A percentile compares a stretch with the other conserved stretches of the same genome.
These are phyloP conservation scores for Hemileia vastatrix DNA, from an alignment of 1,284 basidiomycete genomes.

Conservation along the genomic window DNA sequence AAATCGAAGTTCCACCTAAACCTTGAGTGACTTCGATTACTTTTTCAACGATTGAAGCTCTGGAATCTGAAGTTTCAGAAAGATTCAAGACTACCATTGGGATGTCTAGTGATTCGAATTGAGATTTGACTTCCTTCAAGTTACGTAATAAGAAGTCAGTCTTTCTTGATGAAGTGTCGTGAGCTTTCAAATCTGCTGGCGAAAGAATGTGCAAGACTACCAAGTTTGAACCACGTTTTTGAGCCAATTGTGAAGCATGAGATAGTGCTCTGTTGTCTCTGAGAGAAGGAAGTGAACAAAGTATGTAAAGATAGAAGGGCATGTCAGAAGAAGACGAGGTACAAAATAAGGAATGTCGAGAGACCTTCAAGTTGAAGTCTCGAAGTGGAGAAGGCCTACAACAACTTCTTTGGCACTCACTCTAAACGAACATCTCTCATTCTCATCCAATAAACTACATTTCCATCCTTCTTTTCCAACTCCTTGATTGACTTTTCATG, in stretches of 20 bases:
- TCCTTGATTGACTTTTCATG: conserved; percentile 23
- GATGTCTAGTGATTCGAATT: conserved; percentile 30
- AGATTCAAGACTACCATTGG: conserved; percentile 31
- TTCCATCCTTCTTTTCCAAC: conserved; percentile 24
- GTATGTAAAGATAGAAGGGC: background rate
- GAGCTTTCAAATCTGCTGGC: conserved; percentile 32
- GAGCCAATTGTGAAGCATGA: conserved; percentile 50
- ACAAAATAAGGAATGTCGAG: background rate
- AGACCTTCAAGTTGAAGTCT: background rate
- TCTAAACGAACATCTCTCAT: conserved; percentile 36
- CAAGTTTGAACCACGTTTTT: conserved; percentile 46
- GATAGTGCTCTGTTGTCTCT: conserved; percentile 34
- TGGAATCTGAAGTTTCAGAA: conserved; percentile 6
- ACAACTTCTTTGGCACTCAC: too few relatives aligned
- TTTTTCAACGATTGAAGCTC: conserved; percentile 27
- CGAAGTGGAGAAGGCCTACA: too few relatives aligned
- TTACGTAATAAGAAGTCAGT: conserved; percentile 37
- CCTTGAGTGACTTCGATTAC: conserved; percentile 27
- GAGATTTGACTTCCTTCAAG: conserved; percentile 22
- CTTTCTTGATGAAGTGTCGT: conserved; percentile 31
- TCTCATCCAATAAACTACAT: conserved; percentile 38
- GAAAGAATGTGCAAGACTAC: conserved; percentile 32
- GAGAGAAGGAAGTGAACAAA: too few relatives aligned
- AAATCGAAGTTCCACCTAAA: conserved; percentile 31
- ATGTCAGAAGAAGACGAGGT: background rate